Conservation (phyloP, 2,329 filamentous ascomycete genomes). For the Colletotrichum liriopes region DNA sequence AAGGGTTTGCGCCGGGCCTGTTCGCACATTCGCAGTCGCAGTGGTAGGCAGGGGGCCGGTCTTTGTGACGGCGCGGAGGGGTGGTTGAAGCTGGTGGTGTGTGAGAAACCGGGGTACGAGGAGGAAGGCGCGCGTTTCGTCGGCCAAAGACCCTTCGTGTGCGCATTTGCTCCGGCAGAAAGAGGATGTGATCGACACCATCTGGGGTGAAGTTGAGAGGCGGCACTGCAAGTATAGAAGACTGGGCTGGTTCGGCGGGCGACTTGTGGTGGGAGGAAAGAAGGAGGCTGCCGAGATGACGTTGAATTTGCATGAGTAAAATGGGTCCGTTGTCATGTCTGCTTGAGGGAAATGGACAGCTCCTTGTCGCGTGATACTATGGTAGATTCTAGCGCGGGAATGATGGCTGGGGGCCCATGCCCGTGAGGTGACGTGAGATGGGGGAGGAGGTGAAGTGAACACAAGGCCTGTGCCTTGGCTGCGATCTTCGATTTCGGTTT, state of each 20-base stretch:
- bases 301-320: constrained; percentile 35
- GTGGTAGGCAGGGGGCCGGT: background rate
- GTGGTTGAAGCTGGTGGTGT: background rate
- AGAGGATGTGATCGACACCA: constrained; percentile 6
- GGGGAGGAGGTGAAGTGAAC: constrained; percentile 4
- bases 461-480: background rate
- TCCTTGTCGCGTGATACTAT: constrained; percentile 6
- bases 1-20: no score
- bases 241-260: background rate
- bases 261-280: background rate
- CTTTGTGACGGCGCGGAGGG: background rate
- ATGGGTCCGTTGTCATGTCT: background rate
- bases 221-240: background rate
- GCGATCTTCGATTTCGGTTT: background rate
- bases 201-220: background rate
- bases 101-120: background rate
- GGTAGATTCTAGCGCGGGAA: background rate
- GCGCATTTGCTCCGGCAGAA: background rate
- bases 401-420: constrained; percentile 9
- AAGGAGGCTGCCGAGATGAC: constrained; percentile 11
- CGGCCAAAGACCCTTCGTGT: background rate
- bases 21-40: background rate
- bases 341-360: background rate
- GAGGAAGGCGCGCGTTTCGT: background rate
- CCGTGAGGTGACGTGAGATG: no score